Percentiles rank a stretch among this genome's conserved stretches.
Conservation (phyloP, 441 rosid genomes). For the Brassica balearica region DNA sequence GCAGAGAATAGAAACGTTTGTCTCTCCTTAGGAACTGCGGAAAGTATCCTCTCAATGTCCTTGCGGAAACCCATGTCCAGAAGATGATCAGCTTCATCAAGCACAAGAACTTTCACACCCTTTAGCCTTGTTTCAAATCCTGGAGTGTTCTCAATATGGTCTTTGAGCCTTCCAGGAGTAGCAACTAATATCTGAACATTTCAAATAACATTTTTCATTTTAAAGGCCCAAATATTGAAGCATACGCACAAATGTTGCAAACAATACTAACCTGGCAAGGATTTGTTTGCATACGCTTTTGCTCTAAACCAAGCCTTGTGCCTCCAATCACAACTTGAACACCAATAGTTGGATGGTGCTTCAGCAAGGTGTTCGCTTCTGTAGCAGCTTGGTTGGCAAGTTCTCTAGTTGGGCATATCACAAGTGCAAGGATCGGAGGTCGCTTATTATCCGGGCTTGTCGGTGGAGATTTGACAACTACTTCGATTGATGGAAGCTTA, state of each 20-base stretch:
- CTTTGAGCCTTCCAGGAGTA: conserved; percentile 93
- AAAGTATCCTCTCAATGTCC: conserved; percentile 76
- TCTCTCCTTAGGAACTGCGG: conserved; percentile 78
- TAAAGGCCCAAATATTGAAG: not conserved
- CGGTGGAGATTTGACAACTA: conserved; percentile 67
- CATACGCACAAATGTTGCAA: conserved; percentile 13
- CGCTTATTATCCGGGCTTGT: conserved; percentile 61
- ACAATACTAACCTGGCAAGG: conserved; percentile 73
- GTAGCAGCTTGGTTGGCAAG: conserved; percentile 88
- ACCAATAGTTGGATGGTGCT: conserved; percentile 79
- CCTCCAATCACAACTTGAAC: conserved; percentile 95
- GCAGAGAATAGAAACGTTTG: conserved; percentile 90
- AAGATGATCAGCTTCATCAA: conserved; percentile 93
- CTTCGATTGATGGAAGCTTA: conserved; percentile 94
- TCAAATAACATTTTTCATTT: conserved; percentile 8
- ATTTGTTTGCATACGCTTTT: conserved; percentile 78
- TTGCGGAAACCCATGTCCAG: conserved; percentile 91
- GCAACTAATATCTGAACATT: conserved; percentile 78
- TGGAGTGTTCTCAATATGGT: conserved; percentile 87
- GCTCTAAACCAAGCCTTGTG: conserved; percentile 76
- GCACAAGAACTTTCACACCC: conserved; percentile 85
- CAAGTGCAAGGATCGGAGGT: conserved; percentile 74
- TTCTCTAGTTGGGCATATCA: conserved; percentile 90
- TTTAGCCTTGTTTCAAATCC: conserved; percentile 81
- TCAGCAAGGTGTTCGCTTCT: conserved; percentile 77